phyloP scores from a whole-genome alignment of 106 monocot genomes.

The Acorus gramineus region DNA sequence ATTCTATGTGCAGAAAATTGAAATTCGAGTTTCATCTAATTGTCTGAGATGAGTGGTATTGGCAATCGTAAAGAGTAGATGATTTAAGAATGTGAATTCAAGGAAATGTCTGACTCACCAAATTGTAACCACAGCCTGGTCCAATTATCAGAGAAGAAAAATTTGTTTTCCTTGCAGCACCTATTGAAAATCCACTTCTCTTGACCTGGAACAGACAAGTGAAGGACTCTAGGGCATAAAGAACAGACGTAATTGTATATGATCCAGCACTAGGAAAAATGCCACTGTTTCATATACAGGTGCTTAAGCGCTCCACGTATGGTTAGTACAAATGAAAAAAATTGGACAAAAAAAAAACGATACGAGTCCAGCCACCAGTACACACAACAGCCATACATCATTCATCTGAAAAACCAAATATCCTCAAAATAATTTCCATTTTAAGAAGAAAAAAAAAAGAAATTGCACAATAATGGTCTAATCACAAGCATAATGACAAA shows the following conservation, averaged over 20 bases:
- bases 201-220: conserved; percentile 42
- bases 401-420: too few relatives aligned
- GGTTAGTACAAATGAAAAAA: too few relatives aligned
- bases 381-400: too few relatives aligned
- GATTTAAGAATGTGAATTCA: neutral
- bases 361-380: too few relatives aligned
- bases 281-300: neutral
- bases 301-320: too few relatives aligned
- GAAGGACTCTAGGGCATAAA: neutral
- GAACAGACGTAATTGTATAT: neutral
- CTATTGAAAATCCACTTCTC: conserved; percentile 71
- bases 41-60: neutral
- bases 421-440: too few relatives aligned
- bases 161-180: conserved; percentile 29
- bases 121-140: conserved; percentile 82
- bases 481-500: too few relatives aligned
- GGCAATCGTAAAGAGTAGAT: neutral
- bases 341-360: too few relatives aligned
- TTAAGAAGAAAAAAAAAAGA: too few relatives aligned
- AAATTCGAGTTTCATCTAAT: too few relatives aligned
- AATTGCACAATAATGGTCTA: too few relatives aligned
- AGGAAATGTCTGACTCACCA: conserved; percentile 37
- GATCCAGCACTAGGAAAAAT: neutral
- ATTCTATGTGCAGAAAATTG: too few relatives aligned
- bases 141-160: conserved; percentile 68